Base-by-base conservation (phyloP, 805 yeast species). In the Kodamaea kakaduensis region DNA sequence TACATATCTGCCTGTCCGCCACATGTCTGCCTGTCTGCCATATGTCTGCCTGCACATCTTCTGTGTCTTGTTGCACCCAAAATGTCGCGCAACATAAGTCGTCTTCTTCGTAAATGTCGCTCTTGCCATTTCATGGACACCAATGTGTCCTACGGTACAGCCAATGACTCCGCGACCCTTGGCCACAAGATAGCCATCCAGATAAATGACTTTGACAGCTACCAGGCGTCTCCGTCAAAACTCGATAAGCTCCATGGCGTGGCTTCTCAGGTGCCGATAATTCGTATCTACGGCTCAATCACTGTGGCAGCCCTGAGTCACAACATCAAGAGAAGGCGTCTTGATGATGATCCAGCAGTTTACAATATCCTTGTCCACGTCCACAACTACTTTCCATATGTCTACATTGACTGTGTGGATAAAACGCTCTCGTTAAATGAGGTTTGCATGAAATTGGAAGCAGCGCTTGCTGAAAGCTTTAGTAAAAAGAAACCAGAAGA, bases 331-430 rank as follows among this genome's bases (percentile, higher is more conserved):
- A 25, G 12, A 7, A 22, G 26, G 16, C 22, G 35, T 25, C 33
- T 23, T 8, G 26, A 26, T 15, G 28, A 17, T 14, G 38, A 41
- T 10, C 17, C 37, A 3, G 29, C 42, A 5, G 56, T 50, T 21
- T 59, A 50, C 44, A 58, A 59, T 40, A 44, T 57, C 1, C 36
- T 67, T 9, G 73, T 83, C 1, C 96, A 93, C 54, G 62, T 93
- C 7, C 97, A 89, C 60, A 89, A 90, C 25, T 75, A 75, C 13
- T 85, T 71, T 44, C 98, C 97, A 0, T 93, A 90, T 51, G 45
- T 90, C 2, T 88, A 72, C 51, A 64, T 89, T 2, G 77, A 75
- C 22, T 81, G 81, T 49, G 65, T 63, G 27, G 82, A 78, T 1
- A 51, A 41, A 8, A 42, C 59, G 3, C 38, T 44, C 10, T 9